Evolutionary conservation across 1,139 yeast species (phyloP).

Genomic region (Meyerozyma sp.): DNA sequence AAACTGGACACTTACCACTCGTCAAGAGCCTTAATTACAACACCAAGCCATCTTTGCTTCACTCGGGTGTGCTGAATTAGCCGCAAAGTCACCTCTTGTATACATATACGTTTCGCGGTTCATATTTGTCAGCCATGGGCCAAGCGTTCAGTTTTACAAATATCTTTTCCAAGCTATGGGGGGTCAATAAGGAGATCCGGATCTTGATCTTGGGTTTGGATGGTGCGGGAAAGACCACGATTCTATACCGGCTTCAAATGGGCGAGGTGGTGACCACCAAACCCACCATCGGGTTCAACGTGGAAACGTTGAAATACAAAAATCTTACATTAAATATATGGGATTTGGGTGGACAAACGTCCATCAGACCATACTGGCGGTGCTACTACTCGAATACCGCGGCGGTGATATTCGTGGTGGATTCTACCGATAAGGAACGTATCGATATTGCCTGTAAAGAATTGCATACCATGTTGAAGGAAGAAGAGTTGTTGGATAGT

Average conservation of each 20-base stretch:
- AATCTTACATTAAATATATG: conserved; percentile 82
- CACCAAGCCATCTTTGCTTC: not conserved
- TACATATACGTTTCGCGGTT: not conserved
- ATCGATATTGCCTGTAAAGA: conserved; percentile 84
- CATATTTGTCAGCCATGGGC: conserved; percentile 48
- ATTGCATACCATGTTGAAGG: conserved; percentile 84
- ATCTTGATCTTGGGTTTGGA: conserved; percentile 89
- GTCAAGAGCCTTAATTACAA: not conserved
- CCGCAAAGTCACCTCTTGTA: not conserved
- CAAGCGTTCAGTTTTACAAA: conserved; percentile 71
- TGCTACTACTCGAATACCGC: conserved; percentile 96
- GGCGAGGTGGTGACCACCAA: conserved; percentile 52
- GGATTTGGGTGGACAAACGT: conserved; percentile 97
- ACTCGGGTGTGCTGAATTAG: not conserved
- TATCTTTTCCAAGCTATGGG: conserved; percentile 84
- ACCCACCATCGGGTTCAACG: conserved; percentile 85
- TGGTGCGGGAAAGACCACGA: conserved; percentile 98
- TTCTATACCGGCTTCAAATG: conserved; percentile 76
- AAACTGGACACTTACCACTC: not conserved
- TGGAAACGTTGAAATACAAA: conserved; percentile 86
- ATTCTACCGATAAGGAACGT: conserved; percentile 93
- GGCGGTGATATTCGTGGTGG: conserved; percentile 94
- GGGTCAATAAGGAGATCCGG: conserved; percentile 83
- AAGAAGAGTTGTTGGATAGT: conserved; percentile 85
- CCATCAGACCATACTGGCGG: conserved; percentile 96